Percentiles rank a stretch among this genome's conserved stretches.
Conservation (phyloP, 148 eudicot genomes). For the Heliosperma pusillum region DNA sequence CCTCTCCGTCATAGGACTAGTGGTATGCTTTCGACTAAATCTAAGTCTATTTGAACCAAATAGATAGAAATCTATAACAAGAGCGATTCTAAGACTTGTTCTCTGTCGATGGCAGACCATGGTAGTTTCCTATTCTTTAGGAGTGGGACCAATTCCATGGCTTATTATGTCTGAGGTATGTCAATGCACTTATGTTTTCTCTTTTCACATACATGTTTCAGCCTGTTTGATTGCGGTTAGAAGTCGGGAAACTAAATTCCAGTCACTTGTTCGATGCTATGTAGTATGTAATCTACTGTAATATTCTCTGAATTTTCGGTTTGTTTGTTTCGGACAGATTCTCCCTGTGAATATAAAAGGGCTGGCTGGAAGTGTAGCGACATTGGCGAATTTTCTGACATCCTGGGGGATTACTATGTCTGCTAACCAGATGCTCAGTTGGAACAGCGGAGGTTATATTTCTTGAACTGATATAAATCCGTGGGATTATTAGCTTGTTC, state of each 20-base stretch:
- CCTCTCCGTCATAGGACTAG: too few species aligned
- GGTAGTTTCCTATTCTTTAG: slow-evolving; percentile 64
- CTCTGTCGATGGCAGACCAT: slow-evolving; percentile 39
- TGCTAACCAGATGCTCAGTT: slow-evolving; percentile 55
- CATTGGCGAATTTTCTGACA: slow-evolving; percentile 57
- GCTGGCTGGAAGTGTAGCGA: slow-evolving; percentile 78
- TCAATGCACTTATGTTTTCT: neutral
- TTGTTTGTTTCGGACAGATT: slow-evolving; percentile 37
- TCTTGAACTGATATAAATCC: too few species aligned
- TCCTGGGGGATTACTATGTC: slow-evolving; percentile 67
- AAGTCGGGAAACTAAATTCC: too few species aligned
- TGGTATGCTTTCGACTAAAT: slow-evolving; percentile 41
- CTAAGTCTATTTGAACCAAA: too few species aligned
- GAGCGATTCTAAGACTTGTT: slow-evolving; percentile 8
- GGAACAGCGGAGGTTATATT: slow-evolving; percentile 72
- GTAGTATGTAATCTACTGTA: neutral
- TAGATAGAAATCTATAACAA: neutral
- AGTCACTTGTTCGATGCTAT: too few species aligned
- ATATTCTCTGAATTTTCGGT: slow-evolving; percentile 4
- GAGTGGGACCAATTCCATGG: slow-evolving; percentile 89
- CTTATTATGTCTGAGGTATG: slow-evolving; percentile 93
- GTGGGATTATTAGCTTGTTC: too few species aligned
- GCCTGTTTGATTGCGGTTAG: too few species aligned
- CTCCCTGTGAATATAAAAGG: slow-evolving; percentile 71
- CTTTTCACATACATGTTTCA: too few species aligned